Conservation (phyloP, 2,329 filamentous ascomycete species). For the Talaromyces piceae region DNA sequence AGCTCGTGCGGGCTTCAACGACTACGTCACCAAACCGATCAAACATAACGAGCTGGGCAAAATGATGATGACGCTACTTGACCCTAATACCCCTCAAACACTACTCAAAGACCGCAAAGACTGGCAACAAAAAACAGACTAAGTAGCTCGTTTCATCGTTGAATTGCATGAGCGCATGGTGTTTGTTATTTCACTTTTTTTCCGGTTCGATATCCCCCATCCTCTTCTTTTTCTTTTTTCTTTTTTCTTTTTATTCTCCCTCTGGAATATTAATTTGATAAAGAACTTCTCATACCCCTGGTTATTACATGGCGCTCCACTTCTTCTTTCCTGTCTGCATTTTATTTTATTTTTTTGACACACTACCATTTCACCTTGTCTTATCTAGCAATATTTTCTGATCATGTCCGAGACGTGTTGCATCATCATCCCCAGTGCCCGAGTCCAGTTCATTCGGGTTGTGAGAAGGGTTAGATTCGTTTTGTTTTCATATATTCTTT, state of each 20-base stretch:
- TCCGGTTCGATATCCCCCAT: no score
- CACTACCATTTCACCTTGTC: neutral
- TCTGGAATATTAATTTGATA: no score
- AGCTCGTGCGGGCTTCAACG: conserved; percentile 41
- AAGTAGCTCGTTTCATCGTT: neutral
- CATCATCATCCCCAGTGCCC: neutral
- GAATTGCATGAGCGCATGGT: neutral
- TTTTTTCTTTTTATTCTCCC: neutral
- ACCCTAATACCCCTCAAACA: conserved; percentile 34
- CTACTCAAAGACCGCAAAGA: conserved; percentile 34
- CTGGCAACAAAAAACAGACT: conserved; percentile 1
- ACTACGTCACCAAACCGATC: conserved; percentile 45
- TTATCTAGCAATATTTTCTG: neutral
- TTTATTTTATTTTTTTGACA: neutral
- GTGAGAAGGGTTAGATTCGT: neutral
- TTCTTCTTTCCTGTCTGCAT: neutral
- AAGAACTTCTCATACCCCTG: neutral
- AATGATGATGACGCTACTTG: conserved; percentile 44
- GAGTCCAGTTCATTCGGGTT: neutral
- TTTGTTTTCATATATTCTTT: neutral
- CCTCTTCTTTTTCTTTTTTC: neutral
- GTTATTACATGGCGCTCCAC: neutral
- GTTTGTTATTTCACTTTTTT: neutral
- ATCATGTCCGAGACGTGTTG: neutral
- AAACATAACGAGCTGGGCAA: conserved; percentile 43